Evolutionary conservation across 306 rosid genomes (phyloP).

Genomic region (Gleditsia sinensis): DNA sequence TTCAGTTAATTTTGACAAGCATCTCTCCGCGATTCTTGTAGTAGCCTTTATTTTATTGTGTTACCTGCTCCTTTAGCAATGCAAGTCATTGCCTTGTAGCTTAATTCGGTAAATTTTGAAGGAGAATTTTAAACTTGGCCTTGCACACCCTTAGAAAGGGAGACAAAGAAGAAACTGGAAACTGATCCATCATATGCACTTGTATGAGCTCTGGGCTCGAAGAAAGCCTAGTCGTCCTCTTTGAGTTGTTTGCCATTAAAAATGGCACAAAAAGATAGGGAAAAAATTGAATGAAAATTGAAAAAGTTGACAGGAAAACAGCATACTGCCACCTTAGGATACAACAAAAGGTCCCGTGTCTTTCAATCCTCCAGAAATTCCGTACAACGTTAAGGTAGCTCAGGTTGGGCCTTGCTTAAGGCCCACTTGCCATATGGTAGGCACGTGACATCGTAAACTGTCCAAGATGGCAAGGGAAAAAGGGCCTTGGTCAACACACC

Average conservation of each 20-base stretch:
- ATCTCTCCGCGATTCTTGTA: not conserved
- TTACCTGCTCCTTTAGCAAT: not conserved
- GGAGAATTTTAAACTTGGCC: not conserved
- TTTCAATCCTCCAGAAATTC: conserved; percentile 15
- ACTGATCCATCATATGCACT: conserved; percentile 37
- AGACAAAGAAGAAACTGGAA: not conserved
- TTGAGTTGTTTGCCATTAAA: conserved; percentile 17
- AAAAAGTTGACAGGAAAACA: not conserved
- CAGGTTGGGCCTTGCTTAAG: conserved; percentile 27
- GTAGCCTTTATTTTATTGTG: not conserved
- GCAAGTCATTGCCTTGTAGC: not conserved
- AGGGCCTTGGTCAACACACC: too few relatives aligned
- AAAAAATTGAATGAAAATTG: not conserved
- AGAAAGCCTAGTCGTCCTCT: conserved; percentile 31
- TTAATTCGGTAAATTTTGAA: not conserved
- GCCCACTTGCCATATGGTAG: conserved; percentile 26
- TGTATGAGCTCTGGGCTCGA: conserved; percentile 61
- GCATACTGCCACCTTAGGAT: conserved; percentile 43
- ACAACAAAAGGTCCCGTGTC: conserved; percentile 27
- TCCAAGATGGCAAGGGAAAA: too few relatives aligned
- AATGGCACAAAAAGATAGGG: not conserved
- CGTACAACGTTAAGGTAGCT: conserved; percentile 39
- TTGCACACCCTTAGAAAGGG: not conserved
- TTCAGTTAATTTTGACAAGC: not conserved
- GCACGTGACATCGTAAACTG: conserved; percentile 38